A percentile compares a stretch with the other conserved stretches of the same genome.
phyloP scores from a whole-genome alignment of 2,329 filamentous ascomycete species.

The Talaromyces piceae region DNA sequence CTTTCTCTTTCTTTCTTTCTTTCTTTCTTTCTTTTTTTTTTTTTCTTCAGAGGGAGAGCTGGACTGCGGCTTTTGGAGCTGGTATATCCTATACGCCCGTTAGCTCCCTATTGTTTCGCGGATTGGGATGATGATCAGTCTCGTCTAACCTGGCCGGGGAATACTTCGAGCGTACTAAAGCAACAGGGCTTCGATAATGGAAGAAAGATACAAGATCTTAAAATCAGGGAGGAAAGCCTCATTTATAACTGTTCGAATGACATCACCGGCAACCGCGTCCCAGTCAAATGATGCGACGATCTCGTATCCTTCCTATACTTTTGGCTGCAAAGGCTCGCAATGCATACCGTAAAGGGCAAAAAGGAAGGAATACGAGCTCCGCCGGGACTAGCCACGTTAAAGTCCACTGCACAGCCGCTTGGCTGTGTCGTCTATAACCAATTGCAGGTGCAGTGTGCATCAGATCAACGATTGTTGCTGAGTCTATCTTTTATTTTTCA shows the following conservation, averaged over 20 bases:
- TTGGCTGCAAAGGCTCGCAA: too few species aligned
- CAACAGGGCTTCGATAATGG: neutral
- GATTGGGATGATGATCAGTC: neutral
- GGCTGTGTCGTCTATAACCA: too few species aligned
- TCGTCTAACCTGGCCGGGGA: neutral
- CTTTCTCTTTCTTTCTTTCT: neutral
- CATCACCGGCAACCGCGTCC: too few species aligned
- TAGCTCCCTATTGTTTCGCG: neutral
- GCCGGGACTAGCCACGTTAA: neutral
- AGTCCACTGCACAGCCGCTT: neutral
- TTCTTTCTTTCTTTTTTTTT: neutral
- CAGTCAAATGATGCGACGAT: neutral
- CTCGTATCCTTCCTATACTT: too few species aligned
- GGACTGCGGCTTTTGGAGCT: neutral
- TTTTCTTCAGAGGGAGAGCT: neutral
- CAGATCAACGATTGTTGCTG: too few species aligned
- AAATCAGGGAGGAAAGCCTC: too few species aligned
- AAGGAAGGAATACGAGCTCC: neutral
- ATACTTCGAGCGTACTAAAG: neutral
- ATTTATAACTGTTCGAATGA: too few species aligned
- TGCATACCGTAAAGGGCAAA: neutral
- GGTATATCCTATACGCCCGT: neutral
- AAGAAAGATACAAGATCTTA: too few species aligned
- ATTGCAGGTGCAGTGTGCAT: too few species aligned
- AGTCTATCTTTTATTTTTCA: too few species aligned